Percentiles rank a stretch among this genome's conserved stretches.
phyloP scores from a whole-genome alignment of 257 asterid species.

The Linaria vulgaris region DNA sequence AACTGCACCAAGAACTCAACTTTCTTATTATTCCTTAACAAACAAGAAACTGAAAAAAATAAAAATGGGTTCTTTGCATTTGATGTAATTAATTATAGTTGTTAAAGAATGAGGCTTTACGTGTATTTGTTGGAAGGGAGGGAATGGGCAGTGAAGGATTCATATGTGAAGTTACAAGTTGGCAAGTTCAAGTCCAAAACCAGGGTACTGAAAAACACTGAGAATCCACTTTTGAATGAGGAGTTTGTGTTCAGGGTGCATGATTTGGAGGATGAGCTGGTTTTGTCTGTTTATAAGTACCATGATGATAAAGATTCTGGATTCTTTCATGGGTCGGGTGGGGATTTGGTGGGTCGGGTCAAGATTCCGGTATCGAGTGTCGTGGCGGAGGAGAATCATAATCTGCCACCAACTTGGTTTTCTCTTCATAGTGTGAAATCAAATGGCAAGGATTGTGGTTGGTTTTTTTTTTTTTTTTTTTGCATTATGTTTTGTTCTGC shows the following conservation, averaged over 20 bases:
- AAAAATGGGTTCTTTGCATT: no score
- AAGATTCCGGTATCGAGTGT: conserved; percentile 67
- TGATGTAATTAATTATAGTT: no score
- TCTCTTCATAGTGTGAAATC: conserved; percentile 45
- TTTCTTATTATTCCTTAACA: no score
- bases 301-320: conserved; percentile 52
- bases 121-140: conserved; percentile 73
- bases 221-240: conserved; percentile 76
- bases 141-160: conserved; percentile 57
- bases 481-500: no score
- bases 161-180: conserved; percentile 62
- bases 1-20: no score
- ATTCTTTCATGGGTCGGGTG: conserved; percentile 47
- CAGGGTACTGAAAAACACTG: conserved; percentile 47
- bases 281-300: conserved; percentile 50
- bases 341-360: conserved; percentile 65
- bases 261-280: conserved; percentile 66
- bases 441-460: conserved; percentile 51
- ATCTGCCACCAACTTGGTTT: conserved; percentile 83
- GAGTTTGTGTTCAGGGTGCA: conserved; percentile 72
- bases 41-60: no score
- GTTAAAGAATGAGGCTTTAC: conserved; percentile 51
- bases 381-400: conserved; percentile 61
- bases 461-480: conserved; percentile 19
- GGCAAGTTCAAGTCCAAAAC: conserved; percentile 73